Conservation (phyloP, 768 basidiomycete species). For the Clathrus columnatus region DNA sequence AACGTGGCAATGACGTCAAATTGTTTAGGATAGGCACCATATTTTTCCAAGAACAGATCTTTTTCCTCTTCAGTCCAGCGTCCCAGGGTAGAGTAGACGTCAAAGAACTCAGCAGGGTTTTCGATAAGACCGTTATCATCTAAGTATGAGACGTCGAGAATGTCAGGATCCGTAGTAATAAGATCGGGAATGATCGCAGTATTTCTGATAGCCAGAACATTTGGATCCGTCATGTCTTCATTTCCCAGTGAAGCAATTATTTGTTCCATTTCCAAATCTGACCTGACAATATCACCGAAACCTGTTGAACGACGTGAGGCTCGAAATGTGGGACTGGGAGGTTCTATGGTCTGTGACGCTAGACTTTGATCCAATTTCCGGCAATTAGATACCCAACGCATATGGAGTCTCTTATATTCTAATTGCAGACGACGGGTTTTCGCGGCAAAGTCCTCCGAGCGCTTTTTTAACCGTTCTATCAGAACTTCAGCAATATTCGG, state of each 20-base stretch:
- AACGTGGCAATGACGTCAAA: conserved; percentile 85
- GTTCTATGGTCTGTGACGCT: conserved; percentile 21
- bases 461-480: conserved; percentile 44
- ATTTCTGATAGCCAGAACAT: conserved; percentile 75
- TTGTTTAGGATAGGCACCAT: conserved; percentile 82
- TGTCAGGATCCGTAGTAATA: conserved; percentile 58
- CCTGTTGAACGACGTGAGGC: conserved; percentile 60
- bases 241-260: conserved; percentile 91
- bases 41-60: conserved; percentile 68
- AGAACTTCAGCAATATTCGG: conserved; percentile 37
- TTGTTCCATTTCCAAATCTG: conserved; percentile 95
- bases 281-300: conserved; percentile 82
- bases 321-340: conserved; percentile 34
- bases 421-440: conserved; percentile 50
- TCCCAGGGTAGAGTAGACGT: conserved; percentile 59
- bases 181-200: conserved; percentile 88
- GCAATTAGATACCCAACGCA: conserved; percentile 68
- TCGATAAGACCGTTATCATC: conserved; percentile 79
- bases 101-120: conserved; percentile 72
- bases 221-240: conserved; percentile 90
- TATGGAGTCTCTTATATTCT: conserved; percentile 62
- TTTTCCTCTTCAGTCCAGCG: conserved; percentile 88
- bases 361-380: conserved; percentile 49
- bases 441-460: conserved; percentile 38
- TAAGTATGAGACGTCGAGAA: conserved; percentile 59